Conservation (phyloP, 306 rosid genomes). For the Vigna reflexopilosa region DNA sequence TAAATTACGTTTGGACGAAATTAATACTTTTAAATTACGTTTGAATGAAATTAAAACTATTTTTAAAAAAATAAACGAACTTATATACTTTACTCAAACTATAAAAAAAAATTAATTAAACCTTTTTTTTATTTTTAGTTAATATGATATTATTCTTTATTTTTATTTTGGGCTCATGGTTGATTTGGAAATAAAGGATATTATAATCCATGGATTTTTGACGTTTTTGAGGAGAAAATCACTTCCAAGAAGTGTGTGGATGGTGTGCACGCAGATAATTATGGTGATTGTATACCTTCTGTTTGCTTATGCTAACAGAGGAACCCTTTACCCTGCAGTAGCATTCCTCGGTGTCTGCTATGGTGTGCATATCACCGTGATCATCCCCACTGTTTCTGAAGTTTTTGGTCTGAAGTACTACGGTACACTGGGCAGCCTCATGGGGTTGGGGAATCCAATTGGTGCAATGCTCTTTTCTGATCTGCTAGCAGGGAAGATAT, state of each 20-base stretch:
- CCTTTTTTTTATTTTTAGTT: too few species aligned
- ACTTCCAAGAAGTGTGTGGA: slow-evolving; percentile 72
- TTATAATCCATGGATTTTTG: not conserved
- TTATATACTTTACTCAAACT: too few species aligned
- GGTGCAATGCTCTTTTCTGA: slow-evolving; percentile 80
- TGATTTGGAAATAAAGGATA: too few species aligned
- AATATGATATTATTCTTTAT: too few species aligned
- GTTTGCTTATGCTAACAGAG: slow-evolving; percentile 69
- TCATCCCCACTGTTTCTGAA: slow-evolving; percentile 84
- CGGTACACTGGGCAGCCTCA: slow-evolving; percentile 63
- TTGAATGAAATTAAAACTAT: too few species aligned
- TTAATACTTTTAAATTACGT: too few species aligned
- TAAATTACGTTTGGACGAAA: too few species aligned
- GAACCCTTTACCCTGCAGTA: slow-evolving; percentile 64
- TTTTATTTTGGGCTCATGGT: too few species aligned
- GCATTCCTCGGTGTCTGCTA: slow-evolving; percentile 76
- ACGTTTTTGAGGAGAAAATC: slow-evolving; percentile 60
- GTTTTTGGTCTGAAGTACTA: slow-evolving; percentile 78
- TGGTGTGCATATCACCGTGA: slow-evolving; percentile 69
- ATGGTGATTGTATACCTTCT: slow-evolving; percentile 71
- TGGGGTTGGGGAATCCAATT: slow-evolving; percentile 73
- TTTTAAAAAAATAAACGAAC: too few species aligned
- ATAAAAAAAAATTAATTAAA: too few species aligned
- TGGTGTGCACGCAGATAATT: slow-evolving; percentile 64
- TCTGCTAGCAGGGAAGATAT: slow-evolving; percentile 72